Percentiles rank a stretch among this genome's conserved stretches.
Evolutionary conservation across 441 rosid genomes (phyloP).

Genomic region (Kokia cookei): DNA sequence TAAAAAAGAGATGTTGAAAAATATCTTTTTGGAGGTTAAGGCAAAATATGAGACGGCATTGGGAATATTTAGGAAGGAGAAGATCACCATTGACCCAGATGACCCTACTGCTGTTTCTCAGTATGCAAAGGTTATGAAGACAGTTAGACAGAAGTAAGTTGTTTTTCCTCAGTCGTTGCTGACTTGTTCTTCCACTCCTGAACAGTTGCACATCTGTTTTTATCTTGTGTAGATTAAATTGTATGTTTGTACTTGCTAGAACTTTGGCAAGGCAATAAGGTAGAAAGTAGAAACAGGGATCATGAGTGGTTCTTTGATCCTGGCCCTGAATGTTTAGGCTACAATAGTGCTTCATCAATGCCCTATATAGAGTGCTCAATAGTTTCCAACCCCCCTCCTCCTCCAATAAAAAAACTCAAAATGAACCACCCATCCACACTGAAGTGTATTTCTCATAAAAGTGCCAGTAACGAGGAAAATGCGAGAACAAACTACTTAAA

Average conservation of each 20-base stretch:
- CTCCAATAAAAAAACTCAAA: neutral
- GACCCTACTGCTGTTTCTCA: conserved; percentile 87
- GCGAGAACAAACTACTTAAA: neutral
- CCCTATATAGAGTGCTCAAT: neutral
- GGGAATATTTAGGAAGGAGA: conserved; percentile 74
- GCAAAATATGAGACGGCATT: conserved; percentile 79
- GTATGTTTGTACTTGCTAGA: neutral
- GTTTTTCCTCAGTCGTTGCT: neutral
- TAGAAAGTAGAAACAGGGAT: neutral
- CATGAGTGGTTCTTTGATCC: neutral
- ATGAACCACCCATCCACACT: neutral
- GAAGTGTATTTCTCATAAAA: neutral
- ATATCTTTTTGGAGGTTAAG: conserved; percentile 78
- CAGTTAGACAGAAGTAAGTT: conserved; percentile 77
- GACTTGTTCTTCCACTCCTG: neutral
- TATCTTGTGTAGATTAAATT: neutral
- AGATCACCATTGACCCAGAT: conserved; percentile 83
- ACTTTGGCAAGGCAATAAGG: neutral
- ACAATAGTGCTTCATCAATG: neutral
- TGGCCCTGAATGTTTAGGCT: neutral
- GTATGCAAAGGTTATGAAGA: conserved; percentile 87
- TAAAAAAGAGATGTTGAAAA: conserved; percentile 78
- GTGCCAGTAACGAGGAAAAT: neutral
- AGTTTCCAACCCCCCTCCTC: neutral
- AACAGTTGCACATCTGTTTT: neutral